Base-by-base conservation (phyloP, 768 basidiomycete species). In the Mycena metata region DNA sequence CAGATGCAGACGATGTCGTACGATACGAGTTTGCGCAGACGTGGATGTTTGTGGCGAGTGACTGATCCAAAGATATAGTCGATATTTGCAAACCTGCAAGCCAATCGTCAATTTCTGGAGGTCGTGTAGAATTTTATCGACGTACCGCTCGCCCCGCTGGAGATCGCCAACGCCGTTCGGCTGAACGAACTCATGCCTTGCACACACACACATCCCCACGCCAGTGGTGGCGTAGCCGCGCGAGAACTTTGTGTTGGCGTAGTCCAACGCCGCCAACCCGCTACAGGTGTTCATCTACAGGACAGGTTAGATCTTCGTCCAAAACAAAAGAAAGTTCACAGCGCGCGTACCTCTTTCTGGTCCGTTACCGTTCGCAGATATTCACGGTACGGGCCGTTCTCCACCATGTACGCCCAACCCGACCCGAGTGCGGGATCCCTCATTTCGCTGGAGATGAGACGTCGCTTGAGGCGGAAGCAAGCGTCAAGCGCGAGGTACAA, bases 401-500 rank as follows among this genome's bases (percentile, higher is more conserved):
- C 58, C 13, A 72, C 36, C 24, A 73, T 50, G 47, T 71, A 73
- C 5, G 39, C 65, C 57, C 57, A 47, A 0, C 69, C 69, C 1
- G 33, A 47, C 0, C 64, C 57, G 0, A 69, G 26, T 1, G 42
- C 50, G 13, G 42, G 30, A 17, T 60, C 59, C 54, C 49, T 60
- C n/a, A 50, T 24, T 3, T 47, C 45, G 21, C 57, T 66, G 16
- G 33, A 47, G 33, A 50, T n/a, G 36, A 42, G 3, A 10, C 35
- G 9, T 1, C 39, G 54, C 19, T 56, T 56, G 2, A 56, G 36
- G 5, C 64, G 58, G 60, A 77, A 77, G 60, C 74, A 74, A 5
- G 75, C 72, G 60, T 76, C 75, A n/a, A 76, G 45, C 4, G 68
- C 72, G 26, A 70, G 45, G 42, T 42, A 71, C 35, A 74, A 64